phyloP scores from a whole-genome alignment of 2,329 filamentous ascomycete genomes.

The Arthrobotrys conoides region DNA sequence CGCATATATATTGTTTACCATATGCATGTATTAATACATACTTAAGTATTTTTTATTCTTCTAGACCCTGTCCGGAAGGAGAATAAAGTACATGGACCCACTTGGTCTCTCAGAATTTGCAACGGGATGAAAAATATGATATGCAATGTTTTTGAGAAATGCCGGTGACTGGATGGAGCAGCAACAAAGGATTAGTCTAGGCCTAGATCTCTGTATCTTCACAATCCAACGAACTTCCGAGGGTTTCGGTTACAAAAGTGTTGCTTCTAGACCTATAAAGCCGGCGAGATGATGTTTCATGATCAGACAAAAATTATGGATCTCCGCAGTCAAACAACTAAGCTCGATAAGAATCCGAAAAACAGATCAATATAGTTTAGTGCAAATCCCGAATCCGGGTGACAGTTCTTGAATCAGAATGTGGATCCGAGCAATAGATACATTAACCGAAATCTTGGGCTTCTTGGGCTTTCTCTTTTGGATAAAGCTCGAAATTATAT shows the following conservation, averaged over 20 bases:
- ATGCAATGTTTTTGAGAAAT: too few species aligned
- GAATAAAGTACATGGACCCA: background rate
- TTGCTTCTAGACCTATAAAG: background rate
- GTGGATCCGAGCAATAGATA: background rate
- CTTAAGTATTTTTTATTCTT: background rate
- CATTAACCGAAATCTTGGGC: conserved; percentile 1
- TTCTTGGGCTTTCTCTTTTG: conserved; percentile 11
- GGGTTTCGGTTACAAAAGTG: background rate
- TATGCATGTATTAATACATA: background rate
- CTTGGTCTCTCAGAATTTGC: background rate
- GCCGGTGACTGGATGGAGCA: background rate
- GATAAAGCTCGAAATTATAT: background rate
- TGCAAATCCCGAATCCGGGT: background rate
- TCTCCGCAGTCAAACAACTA: background rate
- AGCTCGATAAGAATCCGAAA: background rate
- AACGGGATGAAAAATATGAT: background rate
- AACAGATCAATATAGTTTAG: background rate
- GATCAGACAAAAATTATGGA: background rate
- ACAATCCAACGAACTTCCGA: background rate
- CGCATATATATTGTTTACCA: background rate
- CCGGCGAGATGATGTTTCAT: background rate
- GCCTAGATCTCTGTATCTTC: background rate
- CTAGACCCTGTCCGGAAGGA: conserved; percentile 2
- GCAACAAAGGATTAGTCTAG: background rate
- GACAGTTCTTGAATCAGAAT: conserved; percentile 9